These are phyloP conservation scores for Comarum palustre DNA, from an alignment of 306 rosid genomes.

Conservation along the genomic window DNA sequence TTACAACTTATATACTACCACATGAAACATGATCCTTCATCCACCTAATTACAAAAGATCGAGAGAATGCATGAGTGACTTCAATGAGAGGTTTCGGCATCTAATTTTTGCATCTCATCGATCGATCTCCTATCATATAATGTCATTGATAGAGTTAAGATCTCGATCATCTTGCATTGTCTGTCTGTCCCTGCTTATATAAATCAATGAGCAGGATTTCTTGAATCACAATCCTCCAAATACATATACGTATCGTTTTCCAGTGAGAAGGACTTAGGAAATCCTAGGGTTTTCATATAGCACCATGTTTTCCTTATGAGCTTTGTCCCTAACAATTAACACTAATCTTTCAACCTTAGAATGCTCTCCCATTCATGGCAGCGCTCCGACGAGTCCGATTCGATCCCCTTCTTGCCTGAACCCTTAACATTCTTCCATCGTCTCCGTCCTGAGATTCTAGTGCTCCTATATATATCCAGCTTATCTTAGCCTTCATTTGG, in stretches of 20 bases:
- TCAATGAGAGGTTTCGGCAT: conserved; percentile 3
- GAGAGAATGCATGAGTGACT: background rate
- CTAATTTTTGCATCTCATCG: conserved; percentile 1
- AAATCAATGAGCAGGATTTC: background rate
- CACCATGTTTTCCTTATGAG: background rate
- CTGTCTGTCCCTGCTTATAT: background rate
- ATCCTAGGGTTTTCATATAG: background rate
- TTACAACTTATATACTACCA: background rate
- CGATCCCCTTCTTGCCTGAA: background rate
- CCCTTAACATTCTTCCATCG: no score
- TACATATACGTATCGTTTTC: background rate
- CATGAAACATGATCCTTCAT: background rate
- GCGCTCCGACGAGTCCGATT: no score
- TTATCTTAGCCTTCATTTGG: no score
- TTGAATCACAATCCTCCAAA: conserved; percentile 5
- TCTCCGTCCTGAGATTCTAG: no score
- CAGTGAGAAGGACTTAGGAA: background rate
- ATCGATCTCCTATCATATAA: background rate
- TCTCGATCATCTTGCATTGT: background rate
- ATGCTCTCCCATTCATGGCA: background rate
- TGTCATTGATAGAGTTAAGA: conserved; percentile 4
- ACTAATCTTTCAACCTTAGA: background rate
- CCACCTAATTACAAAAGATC: background rate
- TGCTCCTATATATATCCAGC: no score
- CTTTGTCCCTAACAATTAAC: background rate